Evolutionary conservation across 2,329 filamentous ascomycete species (phyloP).

Genomic region (Gnomoniopsis smithogilvyi): DNA sequence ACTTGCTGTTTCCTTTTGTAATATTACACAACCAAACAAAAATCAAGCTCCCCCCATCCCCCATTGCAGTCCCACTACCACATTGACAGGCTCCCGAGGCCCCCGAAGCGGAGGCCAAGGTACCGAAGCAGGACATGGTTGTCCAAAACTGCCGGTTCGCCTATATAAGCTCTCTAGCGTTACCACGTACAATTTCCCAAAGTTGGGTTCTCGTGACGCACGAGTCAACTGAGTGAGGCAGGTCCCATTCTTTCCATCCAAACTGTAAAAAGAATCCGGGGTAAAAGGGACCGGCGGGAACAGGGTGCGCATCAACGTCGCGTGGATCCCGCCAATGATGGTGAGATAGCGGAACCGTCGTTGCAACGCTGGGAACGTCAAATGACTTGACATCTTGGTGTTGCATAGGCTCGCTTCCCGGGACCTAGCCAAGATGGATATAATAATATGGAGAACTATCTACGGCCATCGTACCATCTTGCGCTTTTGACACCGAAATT

Average conservation of each 20-base stretch:
- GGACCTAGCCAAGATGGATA: not conserved
- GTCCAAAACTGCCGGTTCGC: no score
- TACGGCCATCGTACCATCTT: not conserved
- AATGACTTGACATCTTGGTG: not conserved
- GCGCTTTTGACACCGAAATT: not conserved
- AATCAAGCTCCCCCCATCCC: not conserved
- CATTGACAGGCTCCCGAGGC: not conserved
- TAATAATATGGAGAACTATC: not conserved
- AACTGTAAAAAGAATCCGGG: not conserved
- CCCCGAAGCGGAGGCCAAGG: constrained; percentile 11
- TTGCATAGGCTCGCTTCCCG: not conserved
- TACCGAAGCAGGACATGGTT: constrained; percentile 2
- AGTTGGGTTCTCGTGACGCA: constrained; percentile 1
- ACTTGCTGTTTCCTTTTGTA: no score
- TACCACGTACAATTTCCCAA: not conserved
- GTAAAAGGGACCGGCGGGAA: not conserved
- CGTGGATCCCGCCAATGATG: constrained; percentile 3
- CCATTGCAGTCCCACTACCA: not conserved
- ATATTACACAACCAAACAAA: not conserved
- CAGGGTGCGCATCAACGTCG: not conserved
- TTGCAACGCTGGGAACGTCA: constrained; percentile 2
- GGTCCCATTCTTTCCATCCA: not conserved
- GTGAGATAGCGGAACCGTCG: not conserved
- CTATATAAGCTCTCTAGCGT: not conserved
- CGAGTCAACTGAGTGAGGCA: not conserved